Conservation (phyloP, 2,329 filamentous ascomycete species). For the Colletotrichum sublineola region DNA sequence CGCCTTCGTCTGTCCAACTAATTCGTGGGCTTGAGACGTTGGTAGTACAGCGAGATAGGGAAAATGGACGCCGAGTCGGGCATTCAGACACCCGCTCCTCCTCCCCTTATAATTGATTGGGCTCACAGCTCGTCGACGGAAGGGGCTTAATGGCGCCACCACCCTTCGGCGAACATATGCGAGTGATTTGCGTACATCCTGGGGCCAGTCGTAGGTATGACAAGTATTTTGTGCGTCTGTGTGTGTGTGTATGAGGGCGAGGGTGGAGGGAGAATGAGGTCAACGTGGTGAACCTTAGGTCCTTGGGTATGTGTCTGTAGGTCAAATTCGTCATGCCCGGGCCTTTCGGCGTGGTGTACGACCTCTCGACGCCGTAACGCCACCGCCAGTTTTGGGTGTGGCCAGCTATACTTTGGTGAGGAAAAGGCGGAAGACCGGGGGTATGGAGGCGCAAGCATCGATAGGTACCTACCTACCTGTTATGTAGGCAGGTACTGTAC, state of each 20-base stretch:
- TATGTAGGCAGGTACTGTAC: not conserved
- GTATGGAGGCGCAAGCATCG: not conserved
- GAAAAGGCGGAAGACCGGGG: slow-evolving; percentile 35
- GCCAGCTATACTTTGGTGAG: slow-evolving; percentile 27
- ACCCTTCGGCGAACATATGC: not conserved
- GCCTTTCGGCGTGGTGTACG: not conserved
- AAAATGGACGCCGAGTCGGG: slow-evolving; percentile 4
- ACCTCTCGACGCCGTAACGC: not conserved
- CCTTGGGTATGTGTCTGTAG: not conserved
- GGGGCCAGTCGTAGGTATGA: not conserved
- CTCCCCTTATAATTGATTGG: not conserved
- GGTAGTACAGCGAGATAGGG: slow-evolving; percentile 2
- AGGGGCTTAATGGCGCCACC: not conserved
- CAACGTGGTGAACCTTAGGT: not conserved
- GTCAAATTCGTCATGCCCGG: slow-evolving; percentile 3
- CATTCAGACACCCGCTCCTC: slow-evolving; percentile 1
- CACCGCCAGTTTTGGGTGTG: slow-evolving; percentile 31
- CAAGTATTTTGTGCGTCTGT: not conserved
- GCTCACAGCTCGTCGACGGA: not conserved
- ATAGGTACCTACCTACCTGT: not conserved
- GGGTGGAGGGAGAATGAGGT: not conserved
- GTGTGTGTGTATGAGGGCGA: not conserved
- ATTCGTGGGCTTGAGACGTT: not conserved
- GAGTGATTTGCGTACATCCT: not conserved
- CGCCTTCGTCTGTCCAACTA: not conserved